Evolutionary conservation across 306 rosid genomes (phyloP).

Genomic region (Trichosanthes cucumerina): DNA sequence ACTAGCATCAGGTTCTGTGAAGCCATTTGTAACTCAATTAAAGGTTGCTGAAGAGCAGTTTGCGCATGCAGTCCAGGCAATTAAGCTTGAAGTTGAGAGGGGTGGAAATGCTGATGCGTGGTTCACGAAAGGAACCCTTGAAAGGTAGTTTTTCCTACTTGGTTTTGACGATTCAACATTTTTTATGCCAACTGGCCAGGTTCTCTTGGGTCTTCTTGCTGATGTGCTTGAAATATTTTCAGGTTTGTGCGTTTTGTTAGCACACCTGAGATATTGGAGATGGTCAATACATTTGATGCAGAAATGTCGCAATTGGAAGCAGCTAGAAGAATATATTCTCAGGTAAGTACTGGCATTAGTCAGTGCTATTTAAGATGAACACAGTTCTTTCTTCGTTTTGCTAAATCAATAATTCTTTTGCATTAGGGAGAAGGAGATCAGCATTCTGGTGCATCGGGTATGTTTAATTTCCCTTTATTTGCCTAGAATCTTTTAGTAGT

Average conservation of each 20-base stretch:
- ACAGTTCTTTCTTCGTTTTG: neutral
- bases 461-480: constrained; percentile 13
- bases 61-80: constrained; percentile 55
- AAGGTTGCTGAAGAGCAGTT: constrained; percentile 84
- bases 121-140: constrained; percentile 98
- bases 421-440: constrained; percentile 71
- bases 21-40: constrained; percentile 76
- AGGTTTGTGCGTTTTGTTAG: constrained; percentile 92
- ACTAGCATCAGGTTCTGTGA: constrained; percentile 79
- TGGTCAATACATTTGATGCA: constrained; percentile 65
- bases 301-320: constrained; percentile 95
- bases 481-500: neutral
- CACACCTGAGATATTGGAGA: constrained; percentile 81
- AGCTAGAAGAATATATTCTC: constrained; percentile 71
- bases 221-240: constrained; percentile 3
- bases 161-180: neutral
- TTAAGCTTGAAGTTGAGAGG: constrained; percentile 70
- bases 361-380: neutral
- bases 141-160: constrained; percentile 40
- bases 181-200: neutral
- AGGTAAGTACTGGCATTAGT: constrained; percentile 28
- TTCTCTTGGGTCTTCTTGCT: neutral
- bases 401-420: constrained; percentile 15
- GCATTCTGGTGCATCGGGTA: constrained; percentile 56
- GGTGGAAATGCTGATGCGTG: constrained; percentile 47